phyloP scores from a whole-genome alignment of 352 stramenopile genomes.

The Elongisporangium prolatum region DNA sequence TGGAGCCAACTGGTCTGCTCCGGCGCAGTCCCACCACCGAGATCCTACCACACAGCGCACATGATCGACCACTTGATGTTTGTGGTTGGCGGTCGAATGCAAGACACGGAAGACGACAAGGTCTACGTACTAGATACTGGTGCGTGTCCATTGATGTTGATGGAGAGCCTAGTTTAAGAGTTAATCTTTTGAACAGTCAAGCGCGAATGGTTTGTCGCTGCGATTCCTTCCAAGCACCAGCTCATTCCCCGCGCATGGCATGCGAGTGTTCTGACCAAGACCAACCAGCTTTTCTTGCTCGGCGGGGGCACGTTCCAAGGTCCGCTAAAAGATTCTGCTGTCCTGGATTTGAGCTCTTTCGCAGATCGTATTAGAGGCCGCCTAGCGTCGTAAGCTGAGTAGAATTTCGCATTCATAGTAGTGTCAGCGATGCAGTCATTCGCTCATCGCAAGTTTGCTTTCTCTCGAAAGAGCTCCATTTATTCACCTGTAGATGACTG shows the following conservation, averaged over 20 bases:
- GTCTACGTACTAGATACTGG: slow-evolving; percentile 57
- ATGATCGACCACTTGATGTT: slow-evolving; percentile 43
- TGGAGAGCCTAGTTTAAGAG: background rate
- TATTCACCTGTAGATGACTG: too few relatives aligned
- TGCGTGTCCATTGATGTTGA: slow-evolving; percentile 1
- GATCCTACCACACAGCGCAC: slow-evolving; percentile 69
- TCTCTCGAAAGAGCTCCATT: too few relatives aligned
- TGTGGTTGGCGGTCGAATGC: slow-evolving; percentile 55
- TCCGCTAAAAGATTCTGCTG: slow-evolving; percentile 45
- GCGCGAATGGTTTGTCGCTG: slow-evolving; percentile 38
- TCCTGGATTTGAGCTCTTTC: slow-evolving; percentile 42
- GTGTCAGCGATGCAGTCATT: too few relatives aligned
- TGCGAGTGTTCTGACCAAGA: slow-evolving; percentile 38
- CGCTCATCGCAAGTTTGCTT: too few relatives aligned
- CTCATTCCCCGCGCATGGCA: slow-evolving; percentile 61
- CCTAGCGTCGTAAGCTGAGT: too few relatives aligned
- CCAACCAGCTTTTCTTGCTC: slow-evolving; percentile 39
- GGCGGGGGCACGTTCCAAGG: slow-evolving; percentile 59
- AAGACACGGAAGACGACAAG: slow-evolving; percentile 29
- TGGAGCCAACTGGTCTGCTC: slow-evolving; percentile 39
- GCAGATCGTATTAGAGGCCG: background rate
- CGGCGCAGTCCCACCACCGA: slow-evolving; percentile 36
- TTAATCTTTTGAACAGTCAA: slow-evolving; percentile 6
- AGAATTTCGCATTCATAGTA: too few relatives aligned
- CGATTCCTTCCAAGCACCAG: slow-evolving; percentile 20